Evolutionary conservation across 2,329 filamentous ascomycete genomes (phyloP).

Genomic region (Acrocalymma vagum): DNA sequence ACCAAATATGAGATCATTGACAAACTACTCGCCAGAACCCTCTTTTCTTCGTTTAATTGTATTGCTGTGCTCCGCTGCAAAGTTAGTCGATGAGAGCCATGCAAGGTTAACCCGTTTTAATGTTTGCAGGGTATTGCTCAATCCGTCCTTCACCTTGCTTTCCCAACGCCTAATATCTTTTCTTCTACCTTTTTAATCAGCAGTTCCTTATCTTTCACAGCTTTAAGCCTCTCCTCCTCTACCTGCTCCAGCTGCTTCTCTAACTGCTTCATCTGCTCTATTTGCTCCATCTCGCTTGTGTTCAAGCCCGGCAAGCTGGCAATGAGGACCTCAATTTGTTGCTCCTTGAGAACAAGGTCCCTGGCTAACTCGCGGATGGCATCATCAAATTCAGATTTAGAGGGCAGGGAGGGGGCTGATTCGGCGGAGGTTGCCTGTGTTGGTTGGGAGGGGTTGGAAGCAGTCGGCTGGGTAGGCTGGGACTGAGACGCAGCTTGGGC

Average conservation of each 20-base stretch:
- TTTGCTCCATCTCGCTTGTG: conserved; percentile 80
- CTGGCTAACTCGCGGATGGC: conserved; percentile 77
- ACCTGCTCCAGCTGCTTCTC: conserved; percentile 53
- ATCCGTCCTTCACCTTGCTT: conserved; percentile 26
- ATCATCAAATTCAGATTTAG: conserved; percentile 63
- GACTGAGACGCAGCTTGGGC: conserved; percentile 31
- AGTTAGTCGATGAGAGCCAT: no score
- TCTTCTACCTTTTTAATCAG: conserved; percentile 57
- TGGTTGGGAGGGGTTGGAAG: conserved; percentile 18
- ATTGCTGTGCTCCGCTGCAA: no score
- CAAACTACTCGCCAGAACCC: no score
- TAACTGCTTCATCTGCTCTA: conserved; percentile 62
- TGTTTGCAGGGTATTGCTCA: no score
- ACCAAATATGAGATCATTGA: no score
- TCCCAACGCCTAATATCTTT: conserved; percentile 49
- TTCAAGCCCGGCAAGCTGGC: conserved; percentile 79
- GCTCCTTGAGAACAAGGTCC: conserved; percentile 80
- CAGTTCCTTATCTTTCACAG: conserved; percentile 52
- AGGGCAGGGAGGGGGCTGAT: conserved; percentile 20
- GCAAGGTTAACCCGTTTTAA: no score
- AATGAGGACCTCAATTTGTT: conserved; percentile 82
- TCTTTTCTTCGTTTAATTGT: no score
- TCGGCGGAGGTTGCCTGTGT: conserved; percentile 17
- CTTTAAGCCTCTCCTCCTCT: conserved; percentile 50
- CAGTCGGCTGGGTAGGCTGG: conserved; percentile 23